Evolutionary conservation across 176 grass and related monocot species (phyloP).

Genomic region (Otatea glauca): DNA sequence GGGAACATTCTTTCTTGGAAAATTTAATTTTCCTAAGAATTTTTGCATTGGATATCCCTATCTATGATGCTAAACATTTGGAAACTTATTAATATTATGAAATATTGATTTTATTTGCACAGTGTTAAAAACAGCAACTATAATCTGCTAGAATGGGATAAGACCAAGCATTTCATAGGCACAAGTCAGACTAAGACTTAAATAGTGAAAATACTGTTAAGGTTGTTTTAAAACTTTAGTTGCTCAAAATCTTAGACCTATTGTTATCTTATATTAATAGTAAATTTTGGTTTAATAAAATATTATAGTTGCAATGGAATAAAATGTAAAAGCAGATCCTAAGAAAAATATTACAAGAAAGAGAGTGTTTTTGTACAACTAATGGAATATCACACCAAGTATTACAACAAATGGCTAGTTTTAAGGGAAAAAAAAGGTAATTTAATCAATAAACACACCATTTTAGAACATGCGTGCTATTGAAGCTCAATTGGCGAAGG

Average conservation of each 20-base stretch:
- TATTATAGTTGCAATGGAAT: not conserved
- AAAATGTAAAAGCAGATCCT: not conserved
- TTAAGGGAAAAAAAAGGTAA: not conserved
- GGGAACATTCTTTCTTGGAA: not conserved
- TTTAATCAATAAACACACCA: not conserved
- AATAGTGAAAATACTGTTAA: not conserved
- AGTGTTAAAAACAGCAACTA: not conserved
- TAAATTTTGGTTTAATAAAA: not conserved
- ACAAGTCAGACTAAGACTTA: slow-evolving; percentile 3
- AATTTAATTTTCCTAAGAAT: not conserved
- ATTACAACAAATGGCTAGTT: not conserved
- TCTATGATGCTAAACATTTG: not conserved
- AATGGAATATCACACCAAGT: not conserved
- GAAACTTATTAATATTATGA: not conserved
- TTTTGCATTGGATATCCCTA: not conserved
- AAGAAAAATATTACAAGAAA: not conserved
- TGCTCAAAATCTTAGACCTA: not conserved
- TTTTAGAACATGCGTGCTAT: not conserved
- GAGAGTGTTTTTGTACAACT: too few relatives aligned
- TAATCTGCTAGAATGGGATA: not conserved
- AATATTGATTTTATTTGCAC: not conserved
- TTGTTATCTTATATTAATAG: not conserved
- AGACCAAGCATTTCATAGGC: not conserved
- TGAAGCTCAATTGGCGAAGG: not conserved
- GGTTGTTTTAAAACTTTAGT: not conserved